These are phyloP conservation scores for Spirogloea muscicola DNA, from an alignment of 139 green algal genomes.

Conservation along the genomic window DNA sequence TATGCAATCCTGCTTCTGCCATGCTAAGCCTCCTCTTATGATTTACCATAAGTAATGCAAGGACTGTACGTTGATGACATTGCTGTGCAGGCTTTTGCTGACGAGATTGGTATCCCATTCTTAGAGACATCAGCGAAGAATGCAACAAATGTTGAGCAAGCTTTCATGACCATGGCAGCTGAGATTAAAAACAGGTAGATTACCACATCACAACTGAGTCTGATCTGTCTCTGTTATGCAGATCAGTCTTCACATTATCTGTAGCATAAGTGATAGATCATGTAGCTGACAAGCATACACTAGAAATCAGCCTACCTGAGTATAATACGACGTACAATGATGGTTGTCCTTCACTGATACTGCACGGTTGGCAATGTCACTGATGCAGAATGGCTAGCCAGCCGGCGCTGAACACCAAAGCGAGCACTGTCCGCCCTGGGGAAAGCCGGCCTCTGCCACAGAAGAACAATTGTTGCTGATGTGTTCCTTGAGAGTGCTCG, in stretches of 20 bases:
- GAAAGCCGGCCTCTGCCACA: constrained; percentile 28
- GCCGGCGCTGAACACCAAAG: constrained; percentile 27
- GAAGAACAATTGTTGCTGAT: constrained; percentile 34
- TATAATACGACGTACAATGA: neutral
- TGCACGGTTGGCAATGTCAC: neutral
- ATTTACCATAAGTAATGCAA: too few relatives aligned
- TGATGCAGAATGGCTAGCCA: constrained; percentile 43
- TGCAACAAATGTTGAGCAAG: constrained; percentile 97
- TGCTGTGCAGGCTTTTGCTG: constrained; percentile 81
- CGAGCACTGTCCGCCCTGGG: constrained; percentile 19
- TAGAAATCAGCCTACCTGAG: neutral
- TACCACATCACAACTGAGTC: too few relatives aligned
- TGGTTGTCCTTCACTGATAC: neutral
- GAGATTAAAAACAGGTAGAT: constrained; percentile 93
- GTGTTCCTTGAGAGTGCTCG: too few relatives aligned
- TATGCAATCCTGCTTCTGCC: too few relatives aligned
- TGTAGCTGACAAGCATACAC: neutral
- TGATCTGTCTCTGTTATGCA: too few relatives aligned
- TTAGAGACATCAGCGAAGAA: constrained; percentile 99
- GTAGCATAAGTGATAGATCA: neutral
- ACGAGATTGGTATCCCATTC: constrained; percentile 99
- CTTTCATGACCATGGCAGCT: constrained; percentile 99
- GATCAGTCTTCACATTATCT: neutral
- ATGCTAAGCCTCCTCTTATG: too few relatives aligned
- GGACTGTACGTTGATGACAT: too few relatives aligned